Evolutionary conservation across 2,329 filamentous ascomycete genomes (phyloP).

Genomic region (Trichoderma lentiforme): DNA sequence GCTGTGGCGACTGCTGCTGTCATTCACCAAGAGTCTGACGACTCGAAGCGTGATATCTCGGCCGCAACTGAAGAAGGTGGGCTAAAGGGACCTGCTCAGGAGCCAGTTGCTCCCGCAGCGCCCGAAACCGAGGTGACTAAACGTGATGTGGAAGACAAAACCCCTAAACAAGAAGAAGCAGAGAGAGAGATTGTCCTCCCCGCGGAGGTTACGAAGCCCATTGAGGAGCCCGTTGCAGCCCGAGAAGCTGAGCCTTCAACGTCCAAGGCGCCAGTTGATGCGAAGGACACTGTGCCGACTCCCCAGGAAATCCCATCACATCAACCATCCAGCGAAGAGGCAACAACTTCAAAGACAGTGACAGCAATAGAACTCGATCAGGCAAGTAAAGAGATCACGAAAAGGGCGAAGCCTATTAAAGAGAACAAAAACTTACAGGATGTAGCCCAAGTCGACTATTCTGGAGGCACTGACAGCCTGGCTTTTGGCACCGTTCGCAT

Average conservation of each 20-base stretch:
- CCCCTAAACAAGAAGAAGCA: conserved; percentile 4
- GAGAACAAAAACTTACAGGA: conserved; percentile 19
- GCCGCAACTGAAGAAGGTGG: neutral
- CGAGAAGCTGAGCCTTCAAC: conserved; percentile 8
- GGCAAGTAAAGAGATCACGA: conserved; percentile 21
- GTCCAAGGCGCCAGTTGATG: neutral
- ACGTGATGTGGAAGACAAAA: conserved; percentile 5
- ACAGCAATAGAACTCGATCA: conserved; percentile 14
- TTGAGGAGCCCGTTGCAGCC: conserved; percentile 8
- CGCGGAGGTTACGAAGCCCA: conserved; percentile 8
- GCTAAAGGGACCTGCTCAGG: conserved; percentile 7
- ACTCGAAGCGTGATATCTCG: conserved; percentile 3
- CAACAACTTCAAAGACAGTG: conserved; percentile 3
- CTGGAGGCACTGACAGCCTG: conserved; percentile 16
- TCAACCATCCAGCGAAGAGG: conserved; percentile 1
- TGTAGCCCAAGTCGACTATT: conserved; percentile 18
- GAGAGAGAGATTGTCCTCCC: conserved; percentile 5
- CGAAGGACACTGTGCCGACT: neutral
- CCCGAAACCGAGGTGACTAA: conserved; percentile 14
- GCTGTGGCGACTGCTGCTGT: conserved; percentile 13
- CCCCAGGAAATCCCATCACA: neutral
- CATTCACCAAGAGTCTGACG: neutral
- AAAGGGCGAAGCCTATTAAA: conserved; percentile 16
- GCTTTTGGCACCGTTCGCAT: conserved; percentile 20
- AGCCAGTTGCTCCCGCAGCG: conserved; percentile 12